A percentile compares a stretch with the other conserved stretches of the same genome.
Conservation (phyloP, 345 rosid species). For the Arabis alpina region DNA sequence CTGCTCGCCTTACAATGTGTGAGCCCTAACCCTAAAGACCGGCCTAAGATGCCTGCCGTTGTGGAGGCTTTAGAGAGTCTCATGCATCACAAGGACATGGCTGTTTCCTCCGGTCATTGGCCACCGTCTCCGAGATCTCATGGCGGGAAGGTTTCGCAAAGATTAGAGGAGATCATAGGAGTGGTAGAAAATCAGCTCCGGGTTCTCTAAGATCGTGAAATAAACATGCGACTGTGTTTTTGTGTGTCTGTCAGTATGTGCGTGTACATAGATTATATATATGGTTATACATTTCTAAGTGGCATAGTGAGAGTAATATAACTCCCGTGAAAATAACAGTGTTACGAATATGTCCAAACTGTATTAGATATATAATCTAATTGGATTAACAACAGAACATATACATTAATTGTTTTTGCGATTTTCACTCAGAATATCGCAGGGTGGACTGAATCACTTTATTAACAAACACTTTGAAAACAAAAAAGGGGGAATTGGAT, state of each 20-base stretch:
- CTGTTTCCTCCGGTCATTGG: slow-evolving; percentile 73
- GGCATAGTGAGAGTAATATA: slow-evolving; percentile 20
- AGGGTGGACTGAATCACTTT: too few species aligned
- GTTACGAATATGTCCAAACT: neutral
- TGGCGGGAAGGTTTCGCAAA: slow-evolving; percentile 44
- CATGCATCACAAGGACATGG: slow-evolving; percentile 74
- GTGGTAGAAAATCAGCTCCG: slow-evolving; percentile 51
- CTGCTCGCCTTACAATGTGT: slow-evolving; percentile 66
- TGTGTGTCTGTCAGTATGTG: neutral
- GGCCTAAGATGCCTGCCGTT: slow-evolving; percentile 78
- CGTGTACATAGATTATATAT: neutral
- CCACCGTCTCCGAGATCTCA: slow-evolving; percentile 47
- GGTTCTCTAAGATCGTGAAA: slow-evolving; percentile 41
- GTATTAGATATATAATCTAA: neutral
- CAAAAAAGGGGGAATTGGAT: too few species aligned
- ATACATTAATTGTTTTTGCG: neutral
- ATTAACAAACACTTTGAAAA: too few species aligned
- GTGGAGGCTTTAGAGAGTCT: slow-evolving; percentile 69
- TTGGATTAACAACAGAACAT: neutral
- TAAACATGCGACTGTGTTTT: slow-evolving; percentile 16
- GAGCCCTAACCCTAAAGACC: slow-evolving; percentile 81
- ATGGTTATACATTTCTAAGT: slow-evolving; percentile 11
- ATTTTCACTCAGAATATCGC: neutral
- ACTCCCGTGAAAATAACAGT: slow-evolving; percentile 1
- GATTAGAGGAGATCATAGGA: slow-evolving; percentile 42